phyloP scores from a whole-genome alignment of 2,329 filamentous ascomycete genomes.

The Aspergillus glaucus region DNA sequence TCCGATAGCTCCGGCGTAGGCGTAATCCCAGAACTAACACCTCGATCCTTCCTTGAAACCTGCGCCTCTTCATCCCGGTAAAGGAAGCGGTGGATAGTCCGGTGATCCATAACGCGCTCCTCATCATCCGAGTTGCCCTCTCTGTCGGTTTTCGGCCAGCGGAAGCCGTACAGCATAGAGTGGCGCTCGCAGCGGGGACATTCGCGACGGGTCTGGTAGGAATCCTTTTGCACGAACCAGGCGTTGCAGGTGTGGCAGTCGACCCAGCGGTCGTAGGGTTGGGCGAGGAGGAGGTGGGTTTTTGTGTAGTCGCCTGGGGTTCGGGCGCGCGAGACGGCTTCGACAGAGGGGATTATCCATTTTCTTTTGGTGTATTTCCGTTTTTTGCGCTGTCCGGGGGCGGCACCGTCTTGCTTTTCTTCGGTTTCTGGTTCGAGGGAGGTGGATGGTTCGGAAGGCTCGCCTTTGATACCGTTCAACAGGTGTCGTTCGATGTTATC shows the following conservation, averaged over 20 bases:
- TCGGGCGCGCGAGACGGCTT: slow-evolving; percentile 41
- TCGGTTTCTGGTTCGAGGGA: slow-evolving; percentile 23
- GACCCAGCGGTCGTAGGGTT: slow-evolving; percentile 76
- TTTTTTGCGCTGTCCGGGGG: slow-evolving; percentile 13
- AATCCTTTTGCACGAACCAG: slow-evolving; percentile 81
- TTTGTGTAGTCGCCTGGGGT: slow-evolving; percentile 75
- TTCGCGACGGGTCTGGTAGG: slow-evolving; percentile 75
- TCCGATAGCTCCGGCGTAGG: slow-evolving; percentile 35
- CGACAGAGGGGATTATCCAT: slow-evolving; percentile 31
- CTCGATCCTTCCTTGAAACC: slow-evolving; percentile 31
- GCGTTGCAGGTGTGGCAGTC: slow-evolving; percentile 77
- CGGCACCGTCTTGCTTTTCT: slow-evolving; percentile 19
- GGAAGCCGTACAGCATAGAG: slow-evolving; percentile 88
- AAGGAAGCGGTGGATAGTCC: slow-evolving; percentile 80
- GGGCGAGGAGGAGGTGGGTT: slow-evolving; percentile 67
- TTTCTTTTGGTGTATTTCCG: slow-evolving; percentile 16
- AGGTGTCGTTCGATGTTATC: slow-evolving; percentile 4
- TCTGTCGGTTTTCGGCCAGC: slow-evolving; percentile 92
- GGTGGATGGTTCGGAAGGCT: slow-evolving; percentile 20
- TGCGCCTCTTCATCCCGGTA: slow-evolving; percentile 59
- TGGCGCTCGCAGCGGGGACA: slow-evolving; percentile 93
- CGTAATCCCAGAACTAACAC: slow-evolving; percentile 30
- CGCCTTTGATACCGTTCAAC: slow-evolving; percentile 16
- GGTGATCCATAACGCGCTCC: slow-evolving; percentile 69
- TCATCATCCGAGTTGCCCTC: slow-evolving; percentile 66